Base-by-base conservation (phyloP, 2,329 filamentous ascomycete species). In the Cladosporium colombiae region DNA sequence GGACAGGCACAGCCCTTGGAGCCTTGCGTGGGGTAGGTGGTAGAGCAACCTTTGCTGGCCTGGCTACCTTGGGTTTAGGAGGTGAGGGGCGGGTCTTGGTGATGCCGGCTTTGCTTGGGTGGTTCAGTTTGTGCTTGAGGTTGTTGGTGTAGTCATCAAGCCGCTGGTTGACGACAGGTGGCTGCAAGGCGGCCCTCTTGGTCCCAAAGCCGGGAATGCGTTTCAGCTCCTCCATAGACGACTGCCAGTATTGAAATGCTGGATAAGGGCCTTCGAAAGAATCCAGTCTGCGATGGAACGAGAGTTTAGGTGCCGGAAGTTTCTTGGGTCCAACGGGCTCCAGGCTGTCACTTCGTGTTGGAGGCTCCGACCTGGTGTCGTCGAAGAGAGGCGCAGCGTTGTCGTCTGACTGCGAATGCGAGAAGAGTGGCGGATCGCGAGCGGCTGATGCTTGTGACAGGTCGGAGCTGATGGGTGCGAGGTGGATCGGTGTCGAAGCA, bases 391-490 rank as follows among this genome's bases (percentile, higher is more conserved):
- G 61, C 61, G 61, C 61, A 56, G 61, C 61, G 35, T 56, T 46
- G 14, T 63, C 52, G 33, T 70, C 66, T 66, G 50, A 58, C 25
- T 35, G 60, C 13, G 57, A 31, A 25, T 66, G 65, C 29, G 68
- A 66, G 57, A 64, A 71, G n/a, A 71, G 66, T 27, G 65, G 64
- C 23, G 61, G 55, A 50, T 71, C 70, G 18, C 49, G 58, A 23
- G 64, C 37, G 37, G 60, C 35, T 55, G 67, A 65, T 31, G 55
- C 44, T 59, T 59, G 55, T 53, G 62, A 37, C 18, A 58, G 46
- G 55, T 59, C 62, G 33, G 62, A 23, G 49, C 46, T 66, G 52
- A 64, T 46, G 33, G 63, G 49, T 18, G 65, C 46, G 53, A 70
- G 65, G 44, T 53, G 66, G n/a, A 57, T 64, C 6, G 67, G 62